Percentiles rank a stretch among this genome's conserved stretches.
Evolutionary conservation across 2,329 filamentous ascomycete species (phyloP).

Genomic region (Xylariaceae sp.): DNA sequence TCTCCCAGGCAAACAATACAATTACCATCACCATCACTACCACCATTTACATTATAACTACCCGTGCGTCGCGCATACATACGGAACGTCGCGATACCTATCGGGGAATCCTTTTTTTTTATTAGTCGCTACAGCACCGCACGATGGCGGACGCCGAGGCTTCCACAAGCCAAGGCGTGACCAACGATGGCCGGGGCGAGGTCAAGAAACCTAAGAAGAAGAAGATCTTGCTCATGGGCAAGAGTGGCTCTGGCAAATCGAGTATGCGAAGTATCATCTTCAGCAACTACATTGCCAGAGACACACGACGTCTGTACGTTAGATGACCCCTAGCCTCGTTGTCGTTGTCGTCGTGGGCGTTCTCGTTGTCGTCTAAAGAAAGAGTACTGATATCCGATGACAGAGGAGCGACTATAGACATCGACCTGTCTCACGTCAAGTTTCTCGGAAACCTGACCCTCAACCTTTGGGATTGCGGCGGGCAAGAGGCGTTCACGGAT

Average conservation of each 20-base stretch:
- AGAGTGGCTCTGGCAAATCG: constrained; percentile 94
- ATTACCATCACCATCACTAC: no score
- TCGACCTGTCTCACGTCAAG: constrained; percentile 96
- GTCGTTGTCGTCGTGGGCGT: background rate
- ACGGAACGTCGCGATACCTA: background rate
- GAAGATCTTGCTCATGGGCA: constrained; percentile 86
- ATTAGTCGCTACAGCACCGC: background rate
- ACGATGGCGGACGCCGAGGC: constrained; percentile 29
- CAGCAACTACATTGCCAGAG: constrained; percentile 96
- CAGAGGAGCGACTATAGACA: constrained; percentile 89
- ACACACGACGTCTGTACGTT: constrained; percentile 74
- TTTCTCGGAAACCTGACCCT: constrained; percentile 97
- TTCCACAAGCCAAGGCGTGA: constrained; percentile 25
- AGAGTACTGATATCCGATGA: background rate
- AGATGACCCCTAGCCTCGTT: background rate
- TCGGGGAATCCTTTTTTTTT: background rate
- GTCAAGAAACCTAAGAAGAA: constrained; percentile 73
- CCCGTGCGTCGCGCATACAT: constrained; percentile 21
- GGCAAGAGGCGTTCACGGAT: constrained; percentile 97
- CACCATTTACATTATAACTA: background rate
- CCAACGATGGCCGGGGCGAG: constrained; percentile 41
- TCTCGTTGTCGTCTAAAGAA: background rate
- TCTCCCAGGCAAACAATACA: background rate
- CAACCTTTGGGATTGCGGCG: constrained; percentile 98
- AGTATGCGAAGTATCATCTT: constrained; percentile 99